phyloP scores from a whole-genome alignment of 1,139 yeast species.

The Nakaseomyces uthaithaninus region DNA sequence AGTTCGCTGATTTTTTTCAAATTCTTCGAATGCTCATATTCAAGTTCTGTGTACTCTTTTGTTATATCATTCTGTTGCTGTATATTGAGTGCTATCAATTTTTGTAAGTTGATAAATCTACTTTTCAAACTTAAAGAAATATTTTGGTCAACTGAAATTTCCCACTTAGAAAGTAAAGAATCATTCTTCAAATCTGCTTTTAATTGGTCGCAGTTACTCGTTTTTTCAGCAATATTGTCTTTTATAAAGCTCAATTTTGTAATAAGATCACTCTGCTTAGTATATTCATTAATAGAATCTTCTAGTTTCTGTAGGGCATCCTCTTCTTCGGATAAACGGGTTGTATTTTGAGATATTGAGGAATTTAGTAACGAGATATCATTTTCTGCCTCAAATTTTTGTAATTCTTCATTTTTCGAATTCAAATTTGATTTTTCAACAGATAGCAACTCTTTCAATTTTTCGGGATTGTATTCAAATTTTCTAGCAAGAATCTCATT shows the following conservation, averaged over 20 bases:
- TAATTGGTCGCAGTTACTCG: conserved; percentile 14
- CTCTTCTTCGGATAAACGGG: conserved; percentile 40
- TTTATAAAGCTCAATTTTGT: conserved; percentile 43
- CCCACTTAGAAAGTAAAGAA: conserved; percentile 11
- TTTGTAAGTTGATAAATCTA: conserved; percentile 19
- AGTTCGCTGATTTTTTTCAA: conserved; percentile 15
- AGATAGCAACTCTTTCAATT: conserved; percentile 15
- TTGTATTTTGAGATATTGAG: conserved; percentile 38
- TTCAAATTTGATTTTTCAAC: conserved; percentile 15
- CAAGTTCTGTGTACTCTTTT: conserved; percentile 16
- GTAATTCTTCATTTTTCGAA: conserved; percentile 28
- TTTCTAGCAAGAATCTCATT: conserved; percentile 22
- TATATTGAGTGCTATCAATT: conserved; percentile 15
- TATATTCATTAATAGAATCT: conserved; percentile 43
- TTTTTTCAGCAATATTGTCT: conserved; percentile 18
- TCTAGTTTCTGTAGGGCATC: conserved; percentile 47
- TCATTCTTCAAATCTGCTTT: conserved; percentile 15
- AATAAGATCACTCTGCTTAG: conserved; percentile 50
- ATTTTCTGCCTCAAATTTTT: conserved; percentile 32
- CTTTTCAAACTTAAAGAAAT: conserved; percentile 21
- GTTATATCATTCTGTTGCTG: conserved; percentile 13
- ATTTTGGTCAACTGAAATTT: conserved; percentile 13
- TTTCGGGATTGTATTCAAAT: conserved; percentile 31
- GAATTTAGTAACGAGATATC: conserved; percentile 32
- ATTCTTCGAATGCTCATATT: conserved; percentile 17